phyloP scores from a whole-genome alignment of 208 protist species.

The Leishmania aethiopica region DNA sequence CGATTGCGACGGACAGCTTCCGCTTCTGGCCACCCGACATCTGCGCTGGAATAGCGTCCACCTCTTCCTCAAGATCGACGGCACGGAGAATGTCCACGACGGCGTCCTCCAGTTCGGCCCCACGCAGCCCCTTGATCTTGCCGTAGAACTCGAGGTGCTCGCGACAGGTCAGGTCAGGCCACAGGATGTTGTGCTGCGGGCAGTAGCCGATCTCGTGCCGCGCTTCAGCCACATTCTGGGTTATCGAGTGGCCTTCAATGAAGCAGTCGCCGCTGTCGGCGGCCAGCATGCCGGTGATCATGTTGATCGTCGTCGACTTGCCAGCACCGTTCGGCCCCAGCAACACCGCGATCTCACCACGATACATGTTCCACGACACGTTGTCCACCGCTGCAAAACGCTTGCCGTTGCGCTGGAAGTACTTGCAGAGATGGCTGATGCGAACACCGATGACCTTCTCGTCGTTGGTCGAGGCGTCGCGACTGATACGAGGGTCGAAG shows the following conservation, averaged over 20 bases:
- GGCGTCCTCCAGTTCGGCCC: slow-evolving; percentile 41
- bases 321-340: slow-evolving; percentile 83
- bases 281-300: slow-evolving; percentile 80
- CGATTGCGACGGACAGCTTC: slow-evolving; percentile 83
- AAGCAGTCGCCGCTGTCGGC: slow-evolving; percentile 69
- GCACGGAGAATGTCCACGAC: slow-evolving; percentile 39
- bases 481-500: slow-evolving; percentile 22
- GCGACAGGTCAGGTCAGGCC: slow-evolving; percentile 84
- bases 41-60: slow-evolving; percentile 31
- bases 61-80: slow-evolving; percentile 67
- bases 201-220: slow-evolving; percentile 91
- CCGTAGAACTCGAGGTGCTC: slow-evolving; percentile 94
- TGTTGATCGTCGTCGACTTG: slow-evolving; percentile 81
- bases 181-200: slow-evolving; percentile 96
- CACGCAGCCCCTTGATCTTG: slow-evolving; percentile 89
- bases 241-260: slow-evolving; percentile 69
- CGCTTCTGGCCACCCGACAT: slow-evolving; percentile 70
- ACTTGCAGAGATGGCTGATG: slow-evolving; percentile 35
- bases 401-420: slow-evolving; percentile 44
- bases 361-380: slow-evolving; percentile 53
- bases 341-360: slow-evolving; percentile 67
- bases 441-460: slow-evolving; percentile 49
- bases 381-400: slow-evolving; percentile 68
- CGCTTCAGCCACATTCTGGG: slow-evolving; percentile 40
- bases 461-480: slow-evolving; percentile 16